A percentile compares a stretch with the other conserved stretches of the same genome.
phyloP scores from a whole-genome alignment of 176 grass and related monocot species.

The Oryza brachyantha region DNA sequence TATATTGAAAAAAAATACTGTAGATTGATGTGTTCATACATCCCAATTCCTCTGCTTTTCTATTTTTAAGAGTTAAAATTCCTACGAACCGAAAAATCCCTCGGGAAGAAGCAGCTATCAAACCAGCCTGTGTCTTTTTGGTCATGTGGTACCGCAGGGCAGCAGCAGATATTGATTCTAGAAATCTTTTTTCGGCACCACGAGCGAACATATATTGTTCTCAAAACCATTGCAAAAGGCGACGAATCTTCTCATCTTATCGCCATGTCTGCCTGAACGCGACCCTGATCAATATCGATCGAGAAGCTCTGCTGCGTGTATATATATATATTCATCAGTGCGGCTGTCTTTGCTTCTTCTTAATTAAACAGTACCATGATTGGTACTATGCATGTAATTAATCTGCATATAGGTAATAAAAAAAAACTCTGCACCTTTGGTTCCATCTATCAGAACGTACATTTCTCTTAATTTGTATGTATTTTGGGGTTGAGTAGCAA shows the following conservation, averaged over 20 bases:
- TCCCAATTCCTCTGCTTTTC: too few relatives aligned
- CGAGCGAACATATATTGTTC: background rate
- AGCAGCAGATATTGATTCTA: conserved; percentile 1
- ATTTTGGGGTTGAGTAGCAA: background rate
- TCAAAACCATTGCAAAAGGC: background rate
- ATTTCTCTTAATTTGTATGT: background rate
- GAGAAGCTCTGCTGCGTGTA: background rate
- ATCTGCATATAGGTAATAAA: background rate
- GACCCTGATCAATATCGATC: background rate
- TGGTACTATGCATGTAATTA: background rate
- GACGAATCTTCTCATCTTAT: conserved; percentile 23
- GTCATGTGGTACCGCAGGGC: background rate
- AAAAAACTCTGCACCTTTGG: background rate
- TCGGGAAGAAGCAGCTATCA: background rate
- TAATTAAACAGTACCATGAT: background rate
- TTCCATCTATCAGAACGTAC: background rate
- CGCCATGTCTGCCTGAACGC: background rate
- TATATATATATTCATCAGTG: too few relatives aligned
- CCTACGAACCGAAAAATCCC: too few relatives aligned
- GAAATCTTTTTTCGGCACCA: background rate
- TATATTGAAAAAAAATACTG: too few relatives aligned
- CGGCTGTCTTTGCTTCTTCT: background rate
- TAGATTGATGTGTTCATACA: too few relatives aligned
- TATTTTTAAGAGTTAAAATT: too few relatives aligned
- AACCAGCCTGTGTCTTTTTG: background rate